Evolutionary conservation across 352 stramenopile species (phyloP), one percentile per base, ranked within the genome.

Genomic region (Phytophthora sp.): DNA sequence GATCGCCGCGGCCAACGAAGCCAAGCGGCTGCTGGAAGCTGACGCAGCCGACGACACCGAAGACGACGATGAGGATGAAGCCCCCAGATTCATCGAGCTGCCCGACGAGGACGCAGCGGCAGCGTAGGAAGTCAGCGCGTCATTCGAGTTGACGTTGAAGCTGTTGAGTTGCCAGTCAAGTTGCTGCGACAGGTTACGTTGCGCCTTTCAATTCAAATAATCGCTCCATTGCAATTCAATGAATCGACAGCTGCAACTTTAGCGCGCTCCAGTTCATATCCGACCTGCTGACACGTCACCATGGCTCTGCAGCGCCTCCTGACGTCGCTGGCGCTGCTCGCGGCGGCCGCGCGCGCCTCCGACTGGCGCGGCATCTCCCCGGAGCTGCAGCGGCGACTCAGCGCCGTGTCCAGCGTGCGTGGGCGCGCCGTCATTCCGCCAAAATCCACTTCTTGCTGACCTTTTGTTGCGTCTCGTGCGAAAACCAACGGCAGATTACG

Each of bases 401-500:
- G 30, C 15, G 15, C 41, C 24, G 74, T 72, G 10, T 66, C 72
- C 17, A 71, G 65, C 8, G 79, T 85, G 68, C 69, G 75, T 73
- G n/a, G n/a, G n/a, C n/a, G n/a, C n/a, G n/a, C n/a, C n/a, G n/a
- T n/a, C 8, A 20, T 23, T 39, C 41, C 34, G 9, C 23, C 15
- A 27, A 27, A 20, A 54, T 21, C 28, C 20, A 42, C n/a, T n/a
- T n/a, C n/a, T n/a, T n/a, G n/a, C n/a, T n/a, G n/a, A n/a, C n/a
- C n/a, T n/a, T n/a, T n/a, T n/a, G n/a, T n/a, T n/a, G n/a, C n/a
- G n/a, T n/a, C n/a, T n/a, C n/a, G n/a, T n/a, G n/a, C n/a, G n/a
- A n/a, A n/a, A n/a, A n/a, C n/a, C n/a, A n/a, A n/a, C n/a, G n/a
- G 27, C 48, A 91, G 79, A 92, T 97, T 62, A 65, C 73, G 10